phyloP scores from a whole-genome alignment of 2,329 filamentous ascomycete genomes.

The Talaromyces sp. region DNA sequence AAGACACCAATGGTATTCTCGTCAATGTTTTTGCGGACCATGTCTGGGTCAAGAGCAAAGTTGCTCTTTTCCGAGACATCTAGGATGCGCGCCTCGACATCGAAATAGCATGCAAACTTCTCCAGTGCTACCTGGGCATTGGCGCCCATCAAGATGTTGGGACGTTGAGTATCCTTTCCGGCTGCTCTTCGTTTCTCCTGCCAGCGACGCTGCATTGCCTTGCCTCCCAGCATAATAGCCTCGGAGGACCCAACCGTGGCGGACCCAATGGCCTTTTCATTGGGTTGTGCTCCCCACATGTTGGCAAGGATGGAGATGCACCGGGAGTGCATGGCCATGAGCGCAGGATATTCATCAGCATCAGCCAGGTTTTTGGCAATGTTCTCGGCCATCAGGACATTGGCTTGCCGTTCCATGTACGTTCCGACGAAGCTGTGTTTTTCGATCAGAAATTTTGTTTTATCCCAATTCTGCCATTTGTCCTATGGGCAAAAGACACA shows the following conservation, averaged over 20 bases:
- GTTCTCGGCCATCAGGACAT: slow-evolving; percentile 63
- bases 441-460: neutral
- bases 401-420: slow-evolving; percentile 65
- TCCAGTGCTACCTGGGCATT: slow-evolving; percentile 70
- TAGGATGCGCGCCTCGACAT: slow-evolving; percentile 63
- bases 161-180: slow-evolving; percentile 60
- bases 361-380: slow-evolving; percentile 69
- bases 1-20: slow-evolving; percentile 76
- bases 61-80: slow-evolving; percentile 59
- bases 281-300: slow-evolving; percentile 59
- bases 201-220: slow-evolving; percentile 73
- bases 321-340: slow-evolving; percentile 59
- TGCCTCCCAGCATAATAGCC: slow-evolving; percentile 64
- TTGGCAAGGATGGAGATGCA: slow-evolving; percentile 66
- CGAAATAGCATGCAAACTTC: slow-evolving; percentile 71
- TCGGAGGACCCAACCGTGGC: slow-evolving; percentile 69
- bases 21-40: slow-evolving; percentile 64
- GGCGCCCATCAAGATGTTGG: slow-evolving; percentile 71
- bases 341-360: slow-evolving; percentile 61
- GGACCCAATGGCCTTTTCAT: slow-evolving; percentile 62
- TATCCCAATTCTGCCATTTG: too few relatives aligned
- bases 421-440: slow-evolving; percentile 61
- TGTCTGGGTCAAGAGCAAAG: slow-evolving; percentile 59
- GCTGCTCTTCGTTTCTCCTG: slow-evolving; percentile 57
- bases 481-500: neutral